Evolutionary conservation across 345 rosid species (phyloP).

Genomic region (Citrus sinensis): DNA sequence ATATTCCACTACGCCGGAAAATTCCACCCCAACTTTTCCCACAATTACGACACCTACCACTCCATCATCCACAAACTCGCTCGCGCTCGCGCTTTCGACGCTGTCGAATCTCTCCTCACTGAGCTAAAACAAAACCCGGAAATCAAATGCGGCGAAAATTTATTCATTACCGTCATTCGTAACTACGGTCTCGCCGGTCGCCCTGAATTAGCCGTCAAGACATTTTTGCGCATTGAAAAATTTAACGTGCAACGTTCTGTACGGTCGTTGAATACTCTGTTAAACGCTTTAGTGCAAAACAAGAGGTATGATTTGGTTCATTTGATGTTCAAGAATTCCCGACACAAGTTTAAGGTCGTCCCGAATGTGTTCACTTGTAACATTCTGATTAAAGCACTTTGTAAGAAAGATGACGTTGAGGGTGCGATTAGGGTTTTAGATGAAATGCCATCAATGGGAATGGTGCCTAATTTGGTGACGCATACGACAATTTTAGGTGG

Average conservation of each 20-base stretch:
- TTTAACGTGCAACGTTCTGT: slow-evolving; percentile 66
- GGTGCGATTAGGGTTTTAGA: slow-evolving; percentile 59
- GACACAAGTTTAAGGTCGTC: slow-evolving; percentile 42
- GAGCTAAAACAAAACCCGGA: slow-evolving; percentile 36
- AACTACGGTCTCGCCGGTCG: slow-evolving; percentile 75
- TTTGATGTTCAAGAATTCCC: slow-evolving; percentile 48
- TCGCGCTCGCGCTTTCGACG: slow-evolving; percentile 77
- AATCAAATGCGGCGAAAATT: slow-evolving; percentile 67
- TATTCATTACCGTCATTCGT: slow-evolving; percentile 65
- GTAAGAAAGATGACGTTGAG: slow-evolving; percentile 57
- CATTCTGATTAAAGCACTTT: slow-evolving; percentile 66
- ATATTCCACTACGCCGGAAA: slow-evolving; percentile 79
- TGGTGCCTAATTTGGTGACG: slow-evolving; percentile 71
- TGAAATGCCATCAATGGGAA: slow-evolving; percentile 80
- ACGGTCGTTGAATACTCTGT: slow-evolving; percentile 70
- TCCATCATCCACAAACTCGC: slow-evolving; percentile 73
- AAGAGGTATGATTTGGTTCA: slow-evolving; percentile 58
- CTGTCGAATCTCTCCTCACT: slow-evolving; percentile 59
- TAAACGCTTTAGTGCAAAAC: slow-evolving; percentile 72
- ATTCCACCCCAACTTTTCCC: slow-evolving; percentile 62
- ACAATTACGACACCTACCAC: slow-evolving; percentile 70
- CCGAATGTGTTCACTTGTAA: slow-evolving; percentile 79
- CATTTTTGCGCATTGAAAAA: slow-evolving; percentile 56
- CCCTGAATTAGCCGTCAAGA: slow-evolving; percentile 44
- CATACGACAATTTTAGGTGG: slow-evolving; percentile 79